Percentiles rank a stretch among this genome's conserved stretches.
Evolutionary conservation across 345 rosid species (phyloP).

Genomic region (Eucalyptus melliodora): DNA sequence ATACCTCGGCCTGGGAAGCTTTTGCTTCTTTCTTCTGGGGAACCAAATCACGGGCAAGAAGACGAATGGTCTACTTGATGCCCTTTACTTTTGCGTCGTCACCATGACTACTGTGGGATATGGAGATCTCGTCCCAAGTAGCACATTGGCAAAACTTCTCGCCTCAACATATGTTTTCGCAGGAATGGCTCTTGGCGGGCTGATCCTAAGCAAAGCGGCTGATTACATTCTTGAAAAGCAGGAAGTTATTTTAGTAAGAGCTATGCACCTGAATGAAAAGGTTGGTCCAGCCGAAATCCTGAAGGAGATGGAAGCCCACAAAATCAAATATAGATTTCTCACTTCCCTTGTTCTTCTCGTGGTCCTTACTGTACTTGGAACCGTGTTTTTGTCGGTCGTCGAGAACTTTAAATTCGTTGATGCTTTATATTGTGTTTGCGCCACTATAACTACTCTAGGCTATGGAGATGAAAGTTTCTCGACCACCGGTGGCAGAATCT

Average conservation of each 20-base stretch:
- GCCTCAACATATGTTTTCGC: constrained; percentile 28
- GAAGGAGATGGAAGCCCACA: constrained; percentile 21
- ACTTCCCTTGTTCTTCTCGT: constrained; percentile 1
- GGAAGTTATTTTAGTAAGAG: constrained; percentile 22
- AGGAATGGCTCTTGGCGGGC: constrained; percentile 41
- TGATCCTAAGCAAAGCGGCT: constrained; percentile 37
- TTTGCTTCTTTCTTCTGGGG: constrained; percentile 24
- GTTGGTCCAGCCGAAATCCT: constrained; percentile 11
- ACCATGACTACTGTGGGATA: constrained; percentile 57
- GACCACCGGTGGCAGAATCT: constrained; percentile 22
- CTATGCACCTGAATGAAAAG: constrained; percentile 15
- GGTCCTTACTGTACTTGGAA: constrained; percentile 21
- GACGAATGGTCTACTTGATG: constrained; percentile 36
- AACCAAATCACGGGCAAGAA: constrained; percentile 36
- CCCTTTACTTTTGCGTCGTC: constrained; percentile 44
- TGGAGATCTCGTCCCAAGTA: constrained; percentile 47
- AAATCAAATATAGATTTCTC: constrained; percentile 14
- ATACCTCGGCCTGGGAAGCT: constrained; percentile 29
- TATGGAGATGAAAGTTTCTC: constrained; percentile 57
- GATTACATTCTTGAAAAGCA: constrained; percentile 46
- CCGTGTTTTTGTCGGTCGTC: constrained; percentile 5
- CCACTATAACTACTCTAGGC: constrained; percentile 46
- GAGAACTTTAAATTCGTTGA: constrained; percentile 21
- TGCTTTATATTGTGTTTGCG: constrained; percentile 45
- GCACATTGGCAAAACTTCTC: constrained; percentile 21